phyloP scores from a whole-genome alignment of 148 eudicot genomes.

The Amaranthus palmeri region DNA sequence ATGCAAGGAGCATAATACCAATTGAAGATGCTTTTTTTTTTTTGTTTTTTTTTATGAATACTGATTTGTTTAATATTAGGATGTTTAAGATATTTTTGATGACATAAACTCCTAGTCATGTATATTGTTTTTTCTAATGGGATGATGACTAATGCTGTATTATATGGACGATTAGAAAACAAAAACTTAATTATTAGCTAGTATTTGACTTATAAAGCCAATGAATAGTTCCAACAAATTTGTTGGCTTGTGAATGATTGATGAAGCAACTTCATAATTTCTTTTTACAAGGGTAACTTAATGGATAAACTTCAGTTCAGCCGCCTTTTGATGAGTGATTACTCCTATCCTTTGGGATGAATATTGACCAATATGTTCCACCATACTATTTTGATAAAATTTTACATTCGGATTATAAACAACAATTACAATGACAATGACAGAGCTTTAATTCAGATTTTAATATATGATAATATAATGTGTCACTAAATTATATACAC shows the following conservation, averaged over 20 bases:
- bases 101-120: not conserved
- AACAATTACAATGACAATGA: too few relatives aligned
- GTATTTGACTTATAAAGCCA: conserved; percentile 5
- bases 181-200: not conserved
- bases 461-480: too few relatives aligned
- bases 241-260: not conserved
- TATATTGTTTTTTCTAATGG: not conserved
- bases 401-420: too few relatives aligned
- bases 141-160: not conserved
- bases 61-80: not conserved
- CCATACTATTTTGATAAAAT: too few relatives aligned
- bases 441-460: too few relatives aligned
- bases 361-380: not conserved
- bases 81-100: not conserved
- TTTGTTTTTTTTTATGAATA: not conserved
- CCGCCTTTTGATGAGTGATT: not conserved
- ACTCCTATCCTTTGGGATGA: not conserved
- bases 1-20: not conserved
- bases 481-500: too few relatives aligned
- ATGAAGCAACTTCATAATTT: not conserved
- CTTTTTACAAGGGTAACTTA: not conserved
- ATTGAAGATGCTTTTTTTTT: not conserved
- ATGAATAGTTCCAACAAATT: not conserved
- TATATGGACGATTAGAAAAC: not conserved
- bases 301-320: not conserved